phyloP scores from a whole-genome alignment of 2,329 filamentous ascomycete genomes.

The Metarhizium rileyi region DNA sequence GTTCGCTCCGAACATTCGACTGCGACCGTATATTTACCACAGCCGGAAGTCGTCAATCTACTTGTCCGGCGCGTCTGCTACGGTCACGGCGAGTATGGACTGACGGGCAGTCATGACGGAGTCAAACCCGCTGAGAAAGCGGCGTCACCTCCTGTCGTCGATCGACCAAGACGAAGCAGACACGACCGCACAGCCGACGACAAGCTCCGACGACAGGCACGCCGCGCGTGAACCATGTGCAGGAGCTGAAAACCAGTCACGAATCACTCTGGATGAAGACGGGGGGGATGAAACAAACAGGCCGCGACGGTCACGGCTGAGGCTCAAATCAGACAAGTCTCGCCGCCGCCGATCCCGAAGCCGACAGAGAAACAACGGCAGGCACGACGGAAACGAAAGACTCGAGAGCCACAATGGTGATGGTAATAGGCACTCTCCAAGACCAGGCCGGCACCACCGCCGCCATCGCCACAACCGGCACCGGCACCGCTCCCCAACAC shows the following conservation, averaged over 20 bases:
- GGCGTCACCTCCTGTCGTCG: conserved; percentile 40
- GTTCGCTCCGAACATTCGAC: too few relatives aligned
- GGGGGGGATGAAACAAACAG: background rate
- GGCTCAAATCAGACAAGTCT: conserved; percentile 6
- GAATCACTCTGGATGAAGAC: conserved; percentile 5
- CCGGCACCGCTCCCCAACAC: conserved; percentile 34
- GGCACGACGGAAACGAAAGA: background rate
- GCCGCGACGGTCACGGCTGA: conserved; percentile 3
- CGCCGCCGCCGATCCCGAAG: background rate
- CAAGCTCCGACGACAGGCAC: conserved; percentile 14
- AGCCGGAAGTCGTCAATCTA: background rate
- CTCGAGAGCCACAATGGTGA: conserved; percentile 3
- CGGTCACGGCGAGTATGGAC: conserved; percentile 10
- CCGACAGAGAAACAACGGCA: background rate
- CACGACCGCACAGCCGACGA: background rate
- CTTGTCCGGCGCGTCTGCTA: background rate
- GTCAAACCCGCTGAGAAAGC: conserved; percentile 23
- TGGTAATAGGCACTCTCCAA: conserved; percentile 13
- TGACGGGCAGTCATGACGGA: conserved; percentile 22
- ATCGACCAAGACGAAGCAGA: conserved; percentile 28
- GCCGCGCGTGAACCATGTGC: background rate
- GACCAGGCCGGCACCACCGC: conserved; percentile 18
- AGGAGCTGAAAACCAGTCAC: conserved; percentile 1
- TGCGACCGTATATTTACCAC: background rate
- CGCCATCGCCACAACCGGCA: conserved; percentile 20